phyloP scores from a whole-genome alignment of 2,329 filamentous ascomycete species.

The Aspergillus persii region DNA sequence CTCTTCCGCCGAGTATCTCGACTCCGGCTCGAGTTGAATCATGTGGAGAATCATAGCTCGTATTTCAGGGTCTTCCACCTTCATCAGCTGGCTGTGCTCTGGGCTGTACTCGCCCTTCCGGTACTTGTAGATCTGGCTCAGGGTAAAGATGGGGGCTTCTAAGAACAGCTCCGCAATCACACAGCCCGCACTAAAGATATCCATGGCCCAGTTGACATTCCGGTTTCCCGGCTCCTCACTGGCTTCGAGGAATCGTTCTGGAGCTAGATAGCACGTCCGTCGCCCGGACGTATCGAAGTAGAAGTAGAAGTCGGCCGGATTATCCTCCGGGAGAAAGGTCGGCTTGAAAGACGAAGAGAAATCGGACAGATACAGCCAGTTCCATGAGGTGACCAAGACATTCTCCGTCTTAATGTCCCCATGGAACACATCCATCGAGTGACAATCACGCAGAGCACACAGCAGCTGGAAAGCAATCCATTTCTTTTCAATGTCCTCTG shows the following conservation, averaged over 20 bases:
- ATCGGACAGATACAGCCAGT: constrained; percentile 97
- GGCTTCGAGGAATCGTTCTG: constrained; percentile 80
- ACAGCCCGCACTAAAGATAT: constrained; percentile 94
- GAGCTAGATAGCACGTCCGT: constrained; percentile 90
- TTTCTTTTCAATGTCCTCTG: constrained; percentile 98
- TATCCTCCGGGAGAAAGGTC: constrained; percentile 89
- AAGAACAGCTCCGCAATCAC: constrained; percentile 96
- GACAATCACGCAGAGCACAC: constrained; percentile 87
- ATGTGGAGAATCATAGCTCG: constrained; percentile 90
- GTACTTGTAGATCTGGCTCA: constrained; percentile 94
- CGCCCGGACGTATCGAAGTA: constrained; percentile 93
- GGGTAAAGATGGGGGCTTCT: constrained; percentile 93
- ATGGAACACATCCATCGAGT: constrained; percentile 84
- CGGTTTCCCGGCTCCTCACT: constrained; percentile 64
- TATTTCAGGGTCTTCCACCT: constrained; percentile 83
- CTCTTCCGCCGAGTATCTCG: constrained; percentile 87
- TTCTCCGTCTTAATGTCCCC: constrained; percentile 99
- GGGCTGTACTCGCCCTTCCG: constrained; percentile 90
- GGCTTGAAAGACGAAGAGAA: constrained; percentile 97
- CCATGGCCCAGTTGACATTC: constrained; percentile 88
- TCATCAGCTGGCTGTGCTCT: constrained; percentile 72
- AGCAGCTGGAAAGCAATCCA: constrained; percentile 96
- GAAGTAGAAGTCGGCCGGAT: constrained; percentile 95
- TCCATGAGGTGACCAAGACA: constrained; percentile 95
- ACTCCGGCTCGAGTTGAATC: constrained; percentile 91